Percentiles rank a stretch among this genome's conserved stretches.
phyloP scores from a whole-genome alignment of 129 eudicot genomes.

The Flaveria ramosissima region DNA sequence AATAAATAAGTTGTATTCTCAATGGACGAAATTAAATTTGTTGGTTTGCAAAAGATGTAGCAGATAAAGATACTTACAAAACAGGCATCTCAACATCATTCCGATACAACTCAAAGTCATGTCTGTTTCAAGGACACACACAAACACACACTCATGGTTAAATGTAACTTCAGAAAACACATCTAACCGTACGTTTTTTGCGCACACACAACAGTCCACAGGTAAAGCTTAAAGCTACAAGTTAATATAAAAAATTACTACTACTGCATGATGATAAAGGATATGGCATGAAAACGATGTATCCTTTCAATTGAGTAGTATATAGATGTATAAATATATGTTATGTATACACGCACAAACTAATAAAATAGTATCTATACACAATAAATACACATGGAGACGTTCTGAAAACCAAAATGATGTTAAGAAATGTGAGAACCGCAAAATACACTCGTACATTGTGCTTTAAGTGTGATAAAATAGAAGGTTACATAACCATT shows the following conservation, averaged over 20 bases:
- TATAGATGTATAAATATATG: too few species aligned
- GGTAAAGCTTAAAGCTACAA: slow-evolving; percentile 29
- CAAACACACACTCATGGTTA: slow-evolving; percentile 43
- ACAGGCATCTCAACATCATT: slow-evolving; percentile 44
- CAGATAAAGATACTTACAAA: slow-evolving; percentile 26
- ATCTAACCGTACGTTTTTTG: slow-evolving; percentile 30
- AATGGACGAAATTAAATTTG: background rate
- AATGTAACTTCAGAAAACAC: slow-evolving; percentile 43
- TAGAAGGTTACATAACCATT: too few species aligned
- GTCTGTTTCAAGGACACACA: slow-evolving; percentile 48
- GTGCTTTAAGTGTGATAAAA: too few species aligned
- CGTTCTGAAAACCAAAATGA: too few species aligned
- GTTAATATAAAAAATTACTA: slow-evolving; percentile 33
- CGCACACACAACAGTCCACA: slow-evolving; percentile 34
- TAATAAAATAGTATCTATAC: too few species aligned
- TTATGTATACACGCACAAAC: too few species aligned
- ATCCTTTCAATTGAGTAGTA: background rate
- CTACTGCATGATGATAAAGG: slow-evolving; percentile 26
- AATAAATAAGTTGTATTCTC: background rate
- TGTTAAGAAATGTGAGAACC: too few species aligned
- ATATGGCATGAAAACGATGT: slow-evolving; percentile 39
- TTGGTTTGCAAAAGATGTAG: slow-evolving; percentile 14
- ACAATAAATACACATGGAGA: too few species aligned
- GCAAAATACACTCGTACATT: too few species aligned
- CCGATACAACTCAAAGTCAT: slow-evolving; percentile 46